Percentiles rank a stretch among this genome's conserved stretches.
Evolutionary conservation across 2,329 filamentous ascomycete species (phyloP).

Genomic region (Iodosphaeria phyllophila): DNA sequence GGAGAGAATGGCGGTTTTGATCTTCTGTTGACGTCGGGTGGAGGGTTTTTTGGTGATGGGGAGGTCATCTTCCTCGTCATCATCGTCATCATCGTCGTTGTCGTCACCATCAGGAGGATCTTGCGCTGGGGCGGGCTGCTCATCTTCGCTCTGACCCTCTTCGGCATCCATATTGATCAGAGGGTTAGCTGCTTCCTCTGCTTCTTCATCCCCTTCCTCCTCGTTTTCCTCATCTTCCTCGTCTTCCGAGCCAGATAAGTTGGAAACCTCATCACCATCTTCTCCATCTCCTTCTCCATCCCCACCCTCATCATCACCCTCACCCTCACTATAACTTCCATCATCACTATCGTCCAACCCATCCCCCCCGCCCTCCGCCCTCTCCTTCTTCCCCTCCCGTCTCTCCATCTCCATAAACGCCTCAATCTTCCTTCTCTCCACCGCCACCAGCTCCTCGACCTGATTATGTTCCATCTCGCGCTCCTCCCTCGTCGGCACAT

Average conservation of each 20-base stretch:
- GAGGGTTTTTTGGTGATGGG: conserved; percentile 16
- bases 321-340: conserved; percentile 15
- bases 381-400: conserved; percentile 45
- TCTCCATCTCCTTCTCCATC: conserved; percentile 18
- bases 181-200: conserved; percentile 6
- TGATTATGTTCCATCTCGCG: conserved; percentile 64
- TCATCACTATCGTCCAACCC: conserved; percentile 39
- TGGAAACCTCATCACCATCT: too few relatives aligned
- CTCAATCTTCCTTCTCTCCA: conserved; percentile 62
- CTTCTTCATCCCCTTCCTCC: conserved; percentile 15
- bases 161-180: conserved; percentile 18
- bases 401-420: conserved; percentile 64
- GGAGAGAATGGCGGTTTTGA: conserved; percentile 34
- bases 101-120: conserved; percentile 19
- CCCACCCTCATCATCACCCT: conserved; percentile 22
- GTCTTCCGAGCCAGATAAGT: conserved; percentile 17
- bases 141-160: conserved; percentile 12
- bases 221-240: conserved; percentile 19
- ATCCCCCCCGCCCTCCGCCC: conserved; percentile 20
- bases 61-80: conserved; percentile 21
- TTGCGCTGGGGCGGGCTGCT: conserved; percentile 6
- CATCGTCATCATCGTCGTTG: conserved; percentile 13
- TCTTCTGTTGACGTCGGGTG: conserved; percentile 24
- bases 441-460: conserved; percentile 75
- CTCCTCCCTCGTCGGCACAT: conserved; percentile 73